A percentile compares a stretch with the other conserved stretches of the same genome.
Conservation (phyloP, 2,329 filamentous ascomycete genomes). For the Penicillium paneum region DNA sequence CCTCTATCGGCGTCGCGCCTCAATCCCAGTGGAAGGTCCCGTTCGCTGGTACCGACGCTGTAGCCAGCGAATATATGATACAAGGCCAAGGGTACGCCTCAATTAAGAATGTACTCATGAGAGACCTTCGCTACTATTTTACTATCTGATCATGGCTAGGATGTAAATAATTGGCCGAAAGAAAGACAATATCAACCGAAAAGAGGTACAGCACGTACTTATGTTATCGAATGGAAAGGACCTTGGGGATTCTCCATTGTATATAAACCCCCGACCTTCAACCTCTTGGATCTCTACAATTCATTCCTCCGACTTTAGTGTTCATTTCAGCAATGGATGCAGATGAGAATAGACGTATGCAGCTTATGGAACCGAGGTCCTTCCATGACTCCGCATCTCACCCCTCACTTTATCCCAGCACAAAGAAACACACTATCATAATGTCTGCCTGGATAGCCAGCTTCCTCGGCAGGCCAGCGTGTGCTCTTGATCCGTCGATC, state of each 20-base stretch:
- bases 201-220: neutral
- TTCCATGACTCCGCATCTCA: neutral
- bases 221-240: neutral
- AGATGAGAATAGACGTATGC: neutral
- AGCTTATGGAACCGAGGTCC: neutral
- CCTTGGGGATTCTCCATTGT: neutral
- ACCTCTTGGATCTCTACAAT: neutral
- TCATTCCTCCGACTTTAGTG: neutral
- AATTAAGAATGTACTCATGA: too few species aligned
- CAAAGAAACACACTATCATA: neutral
- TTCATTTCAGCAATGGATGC: neutral
- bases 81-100: too few species aligned
- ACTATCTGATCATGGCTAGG: too few species aligned
- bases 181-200: too few species aligned
- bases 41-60: too few species aligned
- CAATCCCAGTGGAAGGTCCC: too few species aligned
- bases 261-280: neutral
- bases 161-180: too few species aligned
- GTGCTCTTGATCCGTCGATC: neutral
- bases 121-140: too few species aligned
- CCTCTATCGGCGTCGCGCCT: too few species aligned
- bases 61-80: too few species aligned
- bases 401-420: neutral
- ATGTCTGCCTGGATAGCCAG: neutral
- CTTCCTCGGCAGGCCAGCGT: neutral